Conservation (phyloP, 1,139 yeast species). For the Meyerozyma smithsonii region DNA sequence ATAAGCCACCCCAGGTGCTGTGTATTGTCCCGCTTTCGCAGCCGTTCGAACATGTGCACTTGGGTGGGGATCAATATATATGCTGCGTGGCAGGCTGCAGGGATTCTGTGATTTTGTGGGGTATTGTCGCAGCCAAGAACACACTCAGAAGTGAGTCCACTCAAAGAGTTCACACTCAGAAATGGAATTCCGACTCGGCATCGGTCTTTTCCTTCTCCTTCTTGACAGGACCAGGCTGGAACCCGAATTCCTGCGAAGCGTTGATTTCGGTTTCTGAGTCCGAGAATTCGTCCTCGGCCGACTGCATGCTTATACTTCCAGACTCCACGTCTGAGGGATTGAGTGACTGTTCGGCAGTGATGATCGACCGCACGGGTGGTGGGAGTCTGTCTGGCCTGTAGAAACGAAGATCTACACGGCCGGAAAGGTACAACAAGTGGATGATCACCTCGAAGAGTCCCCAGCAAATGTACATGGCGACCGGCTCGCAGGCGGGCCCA, state of each 20-base stretch:
- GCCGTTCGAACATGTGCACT: too few species aligned
- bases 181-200: conserved; percentile 4
- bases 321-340: not conserved
- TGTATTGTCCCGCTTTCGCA: too few species aligned
- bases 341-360: conserved; percentile 7
- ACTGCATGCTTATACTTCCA: conserved; percentile 1
- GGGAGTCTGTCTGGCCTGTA: conserved; percentile 7
- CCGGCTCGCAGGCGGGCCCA: not conserved
- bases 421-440: conserved; percentile 5
- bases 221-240: not conserved
- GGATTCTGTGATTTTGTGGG: too few species aligned
- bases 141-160: too few species aligned
- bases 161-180: too few species aligned
- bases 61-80: too few species aligned
- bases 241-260: not conserved
- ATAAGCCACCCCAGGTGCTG: too few species aligned
- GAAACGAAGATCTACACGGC: conserved; percentile 7
- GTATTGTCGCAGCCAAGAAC: too few species aligned
- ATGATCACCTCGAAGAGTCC: conserved; percentile 6
- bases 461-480: conserved; percentile 6
- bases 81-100: too few species aligned
- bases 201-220: not conserved
- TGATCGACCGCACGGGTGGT: conserved; percentile 4
- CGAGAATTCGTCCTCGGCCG: conserved; percentile 7
- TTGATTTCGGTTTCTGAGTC: conserved; percentile 3